phyloP scores from a whole-genome alignment of 345 rosid species.

The Populus davidiana region DNA sequence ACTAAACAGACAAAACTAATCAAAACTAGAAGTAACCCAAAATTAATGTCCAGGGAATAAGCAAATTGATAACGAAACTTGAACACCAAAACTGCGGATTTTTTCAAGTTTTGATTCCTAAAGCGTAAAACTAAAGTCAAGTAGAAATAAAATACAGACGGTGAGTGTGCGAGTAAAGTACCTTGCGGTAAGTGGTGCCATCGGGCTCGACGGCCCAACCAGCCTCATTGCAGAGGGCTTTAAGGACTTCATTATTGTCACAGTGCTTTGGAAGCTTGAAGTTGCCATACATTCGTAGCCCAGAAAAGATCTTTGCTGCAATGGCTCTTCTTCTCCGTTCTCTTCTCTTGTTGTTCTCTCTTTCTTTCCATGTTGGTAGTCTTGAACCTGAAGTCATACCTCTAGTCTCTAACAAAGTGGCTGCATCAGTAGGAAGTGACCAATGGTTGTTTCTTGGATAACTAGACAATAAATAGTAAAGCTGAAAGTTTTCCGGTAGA shows the following conservation, averaged over 20 bases:
- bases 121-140: not conserved
- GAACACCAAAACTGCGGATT: not conserved
- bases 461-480: not conserved
- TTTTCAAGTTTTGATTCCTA: not conserved
- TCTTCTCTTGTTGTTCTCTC: conserved; percentile 86
- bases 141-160: not conserved
- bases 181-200: conserved; percentile 91
- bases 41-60: not conserved
- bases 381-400: conserved; percentile 76
- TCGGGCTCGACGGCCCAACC: conserved; percentile 87
- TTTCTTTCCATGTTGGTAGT: conserved; percentile 79
- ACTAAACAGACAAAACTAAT: not conserved
- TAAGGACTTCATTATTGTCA: conserved; percentile 86
- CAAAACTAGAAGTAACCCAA: not conserved
- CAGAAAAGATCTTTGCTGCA: conserved; percentile 80
- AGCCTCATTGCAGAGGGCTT: conserved; percentile 80
- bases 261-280: conserved; percentile 91
- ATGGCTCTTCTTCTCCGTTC: conserved; percentile 85
- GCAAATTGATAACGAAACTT: not conserved
- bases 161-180: conserved; percentile 13
- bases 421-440: not conserved
- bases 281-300: conserved; percentile 76
- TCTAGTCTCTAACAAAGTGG: not conserved
- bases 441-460: not conserved
- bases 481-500: not conserved